Evolutionary conservation across 148 eudicot genomes (phyloP), one percentile per base, ranked within the genome.

Genomic region (Selenicereus undatus): DNA sequence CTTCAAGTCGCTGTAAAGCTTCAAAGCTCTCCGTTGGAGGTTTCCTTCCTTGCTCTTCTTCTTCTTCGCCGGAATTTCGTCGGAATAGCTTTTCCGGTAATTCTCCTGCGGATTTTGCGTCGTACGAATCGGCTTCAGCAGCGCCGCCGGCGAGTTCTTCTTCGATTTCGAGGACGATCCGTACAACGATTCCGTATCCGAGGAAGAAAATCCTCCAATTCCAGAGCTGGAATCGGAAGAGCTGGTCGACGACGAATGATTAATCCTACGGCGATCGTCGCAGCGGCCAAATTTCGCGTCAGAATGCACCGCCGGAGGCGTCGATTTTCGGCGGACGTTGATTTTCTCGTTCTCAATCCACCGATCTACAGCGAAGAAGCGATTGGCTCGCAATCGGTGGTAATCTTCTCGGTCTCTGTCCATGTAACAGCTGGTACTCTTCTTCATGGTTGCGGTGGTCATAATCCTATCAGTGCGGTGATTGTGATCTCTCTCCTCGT

Each of bases 1-100:
- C 90, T 93, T 95, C 71, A 95, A 84, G 76, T 95, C 92, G 29
- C 92, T 90, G 83, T 95, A 93, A 42, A 95, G 83, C 85, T 95
- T 95, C 90, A 95, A 82, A 29, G 97, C 94, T 76, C 83, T 21
- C 18, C 76, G 76, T 26, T 76, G 82, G 11, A 83, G 74, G 14
- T 78, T 80, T 17, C 83, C 83, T 74, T 82, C 81, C 22, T 84
- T 81, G 26, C 69, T 80, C 20, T 60, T 71, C 52, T 78, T 78
- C 54, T 66, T 79, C 51, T 79, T 71, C 26, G 77, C 78, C 78
- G 75, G 87, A 50, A 36, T 58, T 0, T 81, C 76, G 22, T 52
- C 91, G 87, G 73, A 88, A 82, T 68, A 89, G 83, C 81, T 88
- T 86, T 85, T 79, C 80, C 78, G 90, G 83, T 68, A 83, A 76